A percentile compares a stretch with the other conserved stretches of the same genome.
phyloP scores from a whole-genome alignment of 2,329 filamentous ascomycete genomes.

The Blastomyces gilchristii region DNA sequence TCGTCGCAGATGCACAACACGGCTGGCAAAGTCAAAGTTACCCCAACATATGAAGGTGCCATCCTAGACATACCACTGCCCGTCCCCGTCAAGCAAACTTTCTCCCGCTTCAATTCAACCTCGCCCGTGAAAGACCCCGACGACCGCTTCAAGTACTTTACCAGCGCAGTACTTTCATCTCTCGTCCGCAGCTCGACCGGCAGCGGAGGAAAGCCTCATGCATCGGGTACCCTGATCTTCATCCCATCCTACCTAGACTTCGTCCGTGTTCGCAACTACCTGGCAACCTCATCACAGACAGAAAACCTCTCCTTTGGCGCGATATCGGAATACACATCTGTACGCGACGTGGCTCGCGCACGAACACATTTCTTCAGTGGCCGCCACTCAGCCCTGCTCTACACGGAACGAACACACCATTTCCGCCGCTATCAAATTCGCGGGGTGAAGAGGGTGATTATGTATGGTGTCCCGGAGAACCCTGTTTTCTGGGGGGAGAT shows the following conservation, averaged over 20 bases:
- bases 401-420: constrained; percentile 93
- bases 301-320: constrained; percentile 61
- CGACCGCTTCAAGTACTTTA: constrained; percentile 83
- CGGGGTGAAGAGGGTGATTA: constrained; percentile 72
- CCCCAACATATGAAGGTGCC: constrained; percentile 56
- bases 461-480: constrained; percentile 88
- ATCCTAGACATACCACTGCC: constrained; percentile 58
- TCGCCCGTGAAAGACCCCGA: constrained; percentile 70
- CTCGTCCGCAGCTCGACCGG: constrained; percentile 51
- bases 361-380: constrained; percentile 79
- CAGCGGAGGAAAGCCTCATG: constrained; percentile 40
- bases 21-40: constrained; percentile 66
- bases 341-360: constrained; percentile 69
- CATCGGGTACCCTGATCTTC: constrained; percentile 69
- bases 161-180: constrained; percentile 64
- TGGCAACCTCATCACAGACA: constrained; percentile 57
- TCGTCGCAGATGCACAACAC: constrained; percentile 69
- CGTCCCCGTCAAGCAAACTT: constrained; percentile 70
- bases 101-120: constrained; percentile 69
- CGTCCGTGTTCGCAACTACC: constrained; percentile 83
- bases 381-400: constrained; percentile 71
- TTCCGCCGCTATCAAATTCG: constrained; percentile 78
- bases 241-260: constrained; percentile 93
- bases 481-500: constrained; percentile 43
- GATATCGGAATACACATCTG: constrained; percentile 78